Conservation (phyloP, 345 rosid genomes). For the Erodium maritimum region DNA sequence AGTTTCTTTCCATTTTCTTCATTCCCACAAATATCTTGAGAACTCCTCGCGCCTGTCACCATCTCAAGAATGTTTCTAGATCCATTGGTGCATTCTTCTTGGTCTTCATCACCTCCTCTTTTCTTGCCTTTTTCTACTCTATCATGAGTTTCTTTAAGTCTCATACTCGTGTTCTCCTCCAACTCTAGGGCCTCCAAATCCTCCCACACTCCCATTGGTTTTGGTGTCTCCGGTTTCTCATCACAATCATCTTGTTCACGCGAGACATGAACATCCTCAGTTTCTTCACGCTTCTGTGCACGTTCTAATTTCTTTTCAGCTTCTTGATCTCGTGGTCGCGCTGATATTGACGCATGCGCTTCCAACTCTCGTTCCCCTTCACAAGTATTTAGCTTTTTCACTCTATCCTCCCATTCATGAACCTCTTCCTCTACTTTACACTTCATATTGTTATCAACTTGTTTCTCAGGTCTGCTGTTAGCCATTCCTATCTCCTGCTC, state of each 20-base stretch:
- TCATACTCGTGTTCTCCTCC: slow-evolving; percentile 14
- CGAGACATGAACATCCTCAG: slow-evolving; percentile 6
- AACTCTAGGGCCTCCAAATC: slow-evolving; percentile 16
- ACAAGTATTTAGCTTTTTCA: slow-evolving; percentile 21
- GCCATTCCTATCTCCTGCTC: slow-evolving; percentile 15
- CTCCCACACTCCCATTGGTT: slow-evolving; percentile 18
- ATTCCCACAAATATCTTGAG: background rate
- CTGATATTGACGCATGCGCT: slow-evolving; percentile 11
- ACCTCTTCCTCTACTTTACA: slow-evolving; percentile 21
- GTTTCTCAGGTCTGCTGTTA: slow-evolving; percentile 17
- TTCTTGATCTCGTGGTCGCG: slow-evolving; percentile 21
- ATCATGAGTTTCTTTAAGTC: slow-evolving; percentile 9
- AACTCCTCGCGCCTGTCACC: background rate
- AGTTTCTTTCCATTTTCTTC: background rate
- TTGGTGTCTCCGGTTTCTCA: slow-evolving; percentile 20
- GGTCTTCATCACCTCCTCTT: background rate
- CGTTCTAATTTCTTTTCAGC: slow-evolving; percentile 17
- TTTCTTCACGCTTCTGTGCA: slow-evolving; percentile 15
- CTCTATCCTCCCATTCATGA: slow-evolving; percentile 19
- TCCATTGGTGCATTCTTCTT: background rate
- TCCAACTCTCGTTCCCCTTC: slow-evolving; percentile 18
- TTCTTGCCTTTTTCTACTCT: slow-evolving; percentile 14
- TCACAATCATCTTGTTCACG: slow-evolving; percentile 14
- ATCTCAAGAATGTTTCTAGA: slow-evolving; percentile 10
- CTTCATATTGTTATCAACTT: slow-evolving; percentile 21